Evolutionary conservation across 2,329 filamentous ascomycete genomes (phyloP), one percentile per base, ranked within the genome.

Genomic region (Fusarium palustre): DNA sequence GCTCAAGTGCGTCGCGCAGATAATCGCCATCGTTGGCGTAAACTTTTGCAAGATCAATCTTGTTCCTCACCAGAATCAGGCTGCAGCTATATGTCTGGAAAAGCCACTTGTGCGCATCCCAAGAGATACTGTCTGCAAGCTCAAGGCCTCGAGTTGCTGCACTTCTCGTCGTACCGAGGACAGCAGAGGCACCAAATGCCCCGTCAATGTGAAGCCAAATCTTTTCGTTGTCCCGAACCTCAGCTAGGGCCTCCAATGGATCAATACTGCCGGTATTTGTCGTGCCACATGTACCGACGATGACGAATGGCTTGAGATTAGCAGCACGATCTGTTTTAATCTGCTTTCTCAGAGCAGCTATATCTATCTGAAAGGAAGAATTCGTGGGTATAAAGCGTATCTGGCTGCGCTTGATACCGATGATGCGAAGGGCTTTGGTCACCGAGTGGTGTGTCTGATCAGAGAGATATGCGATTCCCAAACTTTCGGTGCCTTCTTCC

Each of bases 161-260:
- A 5, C 28, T 64, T 10, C 38, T 41, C 20, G 38, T 58, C 10
- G 28, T 15, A 12, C 36, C 33, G 0, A 64, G 33, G 1, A 39
- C 48, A 46, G 59, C 60, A 3, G 59, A 58, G 3, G 61, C 61
- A n/a, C 61, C 61, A 15, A 57, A 59, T 5, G 61, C 59, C 3
- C 61, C 61, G n/a, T 64, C 61, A 0, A 64, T 50, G 8, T 64
- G 61, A 25, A 64, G 61, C 61, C 61, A 64, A 7, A 64, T 45
- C 1, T n/a, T 50, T 20, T 64, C 60, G 0, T 64, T 38, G 0
- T 64, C 43, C 4, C 61, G 38, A 0, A 64, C 8, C 15, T 50
- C 28, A 11, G 59, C 43, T 5, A 64, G 22, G 4, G 10, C 50
- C 1, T 16, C 9, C 7, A 64, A 24, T 0, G 59, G 52, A 31